Conservation (phyloP, 371 early-diverging fungal genomes). For the Mucor velutinosus region DNA sequence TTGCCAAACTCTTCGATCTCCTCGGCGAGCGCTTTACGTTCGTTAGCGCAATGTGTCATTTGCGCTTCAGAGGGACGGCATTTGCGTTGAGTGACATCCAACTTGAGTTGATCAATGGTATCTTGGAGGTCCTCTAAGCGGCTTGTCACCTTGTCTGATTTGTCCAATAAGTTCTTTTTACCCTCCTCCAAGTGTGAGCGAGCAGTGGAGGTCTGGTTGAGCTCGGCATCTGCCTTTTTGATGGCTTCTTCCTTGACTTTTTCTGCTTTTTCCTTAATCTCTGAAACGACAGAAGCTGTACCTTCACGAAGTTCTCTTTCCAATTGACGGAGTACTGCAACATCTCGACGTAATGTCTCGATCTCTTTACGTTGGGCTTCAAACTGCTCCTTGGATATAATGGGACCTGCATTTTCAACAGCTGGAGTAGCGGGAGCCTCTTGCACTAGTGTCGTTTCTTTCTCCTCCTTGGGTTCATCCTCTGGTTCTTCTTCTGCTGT, state of each 20-base stretch:
- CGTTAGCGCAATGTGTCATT: constrained; percentile 62
- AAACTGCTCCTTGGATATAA: constrained; percentile 24
- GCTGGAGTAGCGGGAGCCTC: neutral
- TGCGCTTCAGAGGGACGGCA: constrained; percentile 66
- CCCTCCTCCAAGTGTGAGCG: constrained; percentile 65
- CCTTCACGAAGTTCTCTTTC: constrained; percentile 58
- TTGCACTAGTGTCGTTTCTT: neutral
- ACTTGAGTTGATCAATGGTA: constrained; percentile 74
- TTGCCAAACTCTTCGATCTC: constrained; percentile 61
- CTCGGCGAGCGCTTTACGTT: constrained; percentile 54
- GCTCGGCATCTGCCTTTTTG: constrained; percentile 8
- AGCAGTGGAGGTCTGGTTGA: constrained; percentile 28
- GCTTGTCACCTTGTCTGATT: constrained; percentile 63
- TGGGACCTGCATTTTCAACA: neutral
- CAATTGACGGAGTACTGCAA: constrained; percentile 64
- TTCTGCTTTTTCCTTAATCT: constrained; percentile 49
- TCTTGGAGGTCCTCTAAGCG: constrained; percentile 75
- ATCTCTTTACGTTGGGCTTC: constrained; percentile 35
- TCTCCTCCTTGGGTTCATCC: neutral
- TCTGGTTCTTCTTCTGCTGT: neutral
- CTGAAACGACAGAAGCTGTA: constrained; percentile 40
- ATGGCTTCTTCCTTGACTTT: constrained; percentile 48
- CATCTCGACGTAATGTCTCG: constrained; percentile 48
- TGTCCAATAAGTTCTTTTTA: constrained; percentile 62
- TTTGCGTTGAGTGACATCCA: constrained; percentile 77